Base-by-base conservation (phyloP, 257 asterid genomes). In the Solanum paucissectum region DNA sequence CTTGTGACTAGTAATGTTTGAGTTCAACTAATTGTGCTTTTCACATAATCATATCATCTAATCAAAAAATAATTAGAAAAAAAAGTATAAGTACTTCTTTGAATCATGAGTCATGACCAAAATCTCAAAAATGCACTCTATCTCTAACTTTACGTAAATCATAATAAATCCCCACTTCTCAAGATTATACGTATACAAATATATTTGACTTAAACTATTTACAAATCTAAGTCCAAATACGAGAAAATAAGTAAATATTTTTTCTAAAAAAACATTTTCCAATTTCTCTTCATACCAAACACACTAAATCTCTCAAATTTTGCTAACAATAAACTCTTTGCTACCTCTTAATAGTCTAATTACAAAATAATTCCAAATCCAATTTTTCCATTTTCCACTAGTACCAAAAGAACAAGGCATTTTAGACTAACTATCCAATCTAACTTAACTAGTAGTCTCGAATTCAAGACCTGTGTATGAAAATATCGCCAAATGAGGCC, bases 91-190 rank as follows among this genome's bases (percentile, higher is more conserved):
- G 0, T 23, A 4, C 16, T n/a, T 10, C 3, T 21, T 23, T 62
- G 0, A 62, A 62, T 62, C 13, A n/a, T 62, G 0, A 62, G 23
- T 62, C 13, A n/a, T 52, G 32, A 62, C 0, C 33, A 0, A 10
- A 10, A n/a, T n/a, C 16, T 62, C 3, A n/a, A 0, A n/a, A n/a
- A 5, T 16, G 0, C 2, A n/a, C 4, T 62, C 3, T 62, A 62
- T 1, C 2, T 62, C 12, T 23, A 23, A 23, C 71, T 62, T 62
- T 62, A 3, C 6, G 3, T 1, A 1, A 0, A 52, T 52, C 21
- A 52, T 6, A 52, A 52, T 55, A 3, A n/a, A 55, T 55, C 4
- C 23, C 10, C 62, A 52, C 23, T 0, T 1, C n/a, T 52, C 62
- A 52, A 18, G 3, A 52, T 18, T 52, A 49, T 49, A 14, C 3